A percentile compares a stretch with the other conserved stretches of the same genome.
phyloP scores from a whole-genome alignment of 805 yeast genomes.

The Cyberlindnera euphorbiiphila region DNA sequence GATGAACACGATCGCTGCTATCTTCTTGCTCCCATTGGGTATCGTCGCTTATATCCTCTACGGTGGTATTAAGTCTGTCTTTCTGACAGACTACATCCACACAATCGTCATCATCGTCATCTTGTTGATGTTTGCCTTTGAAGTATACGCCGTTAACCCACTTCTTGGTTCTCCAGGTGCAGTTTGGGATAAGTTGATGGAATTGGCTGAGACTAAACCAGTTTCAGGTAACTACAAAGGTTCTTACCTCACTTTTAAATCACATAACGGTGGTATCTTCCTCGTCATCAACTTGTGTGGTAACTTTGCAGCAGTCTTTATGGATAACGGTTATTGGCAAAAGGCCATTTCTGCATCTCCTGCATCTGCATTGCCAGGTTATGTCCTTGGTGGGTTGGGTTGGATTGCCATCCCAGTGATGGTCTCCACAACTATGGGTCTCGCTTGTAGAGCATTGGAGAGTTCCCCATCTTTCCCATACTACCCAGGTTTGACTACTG shows the following conservation, averaged over 20 bases:
- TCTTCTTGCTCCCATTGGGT: slow-evolving; percentile 78
- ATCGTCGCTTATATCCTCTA: slow-evolving; percentile 69
- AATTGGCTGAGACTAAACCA: slow-evolving; percentile 58
- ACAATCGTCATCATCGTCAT: slow-evolving; percentile 78
- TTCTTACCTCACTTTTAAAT: slow-evolving; percentile 82
- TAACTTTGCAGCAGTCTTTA: slow-evolving; percentile 82
- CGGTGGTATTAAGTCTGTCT: slow-evolving; percentile 83
- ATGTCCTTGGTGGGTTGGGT: slow-evolving; percentile 80
- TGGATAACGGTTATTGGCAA: slow-evolving; percentile 86
- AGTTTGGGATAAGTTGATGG: slow-evolving; percentile 71
- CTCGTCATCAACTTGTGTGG: slow-evolving; percentile 86
- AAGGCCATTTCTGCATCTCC: slow-evolving; percentile 87
- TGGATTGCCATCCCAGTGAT: slow-evolving; percentile 92
- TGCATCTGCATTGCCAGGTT: slow-evolving; percentile 81
- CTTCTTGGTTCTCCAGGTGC: slow-evolving; percentile 76
- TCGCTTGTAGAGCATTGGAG: slow-evolving; percentile 77
- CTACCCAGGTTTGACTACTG: slow-evolving; percentile 65
- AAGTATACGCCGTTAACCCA: slow-evolving; percentile 67
- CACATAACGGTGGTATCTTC: slow-evolving; percentile 84
- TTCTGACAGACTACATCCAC: slow-evolving; percentile 74
- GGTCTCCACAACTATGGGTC: slow-evolving; percentile 79
- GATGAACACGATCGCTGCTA: slow-evolving; percentile 74
- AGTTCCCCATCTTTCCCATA: slow-evolving; percentile 71
- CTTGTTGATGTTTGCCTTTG: slow-evolving; percentile 76
- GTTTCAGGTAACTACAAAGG: slow-evolving; percentile 80